Evolutionary conservation across 352 stramenopile species (phyloP), one percentile per base, ranked within the genome.

Genomic region (Albugo candida): DNA sequence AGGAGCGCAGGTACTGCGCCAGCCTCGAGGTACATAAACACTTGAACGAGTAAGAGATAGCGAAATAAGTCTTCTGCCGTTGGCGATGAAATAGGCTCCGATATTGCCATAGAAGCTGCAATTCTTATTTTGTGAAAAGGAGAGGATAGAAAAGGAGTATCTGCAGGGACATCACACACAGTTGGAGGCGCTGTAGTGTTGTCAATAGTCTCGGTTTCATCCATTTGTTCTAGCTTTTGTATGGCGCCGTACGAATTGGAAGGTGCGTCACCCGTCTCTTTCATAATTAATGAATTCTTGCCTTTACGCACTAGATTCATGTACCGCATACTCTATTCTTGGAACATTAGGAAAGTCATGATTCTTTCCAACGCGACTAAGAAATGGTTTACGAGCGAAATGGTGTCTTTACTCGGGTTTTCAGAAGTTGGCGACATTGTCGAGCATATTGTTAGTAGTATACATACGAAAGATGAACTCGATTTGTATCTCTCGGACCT

Each of bases 11-110:
- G 77, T 55, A 92, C 75, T 13, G 78, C 79, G 47, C 79, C 79
- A 5, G 79, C 79, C 52, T 92, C 79, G 35, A 89, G 59, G 53
- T 92, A 92, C 64, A 91, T 83, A 55, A 72, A 84, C 27, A 89
- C 69, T 52, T 92, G 78, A 35, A 68, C 72, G 44, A 89, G 63
- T 48, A 92, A 67, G 20, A 92, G 60, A 51, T 73, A 92, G 50
- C 86, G 83, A 63, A 92, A 92, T 5, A 92, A 63, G 49, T 86
- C 81, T 36, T 78, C 70, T 45, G 56, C 63, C 39, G 24, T 31
- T 31, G 24, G 24, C 24, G 24, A 31, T 31, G 24, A 31, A 31
- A 31, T 31, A 3, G 24, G 24, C 24, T 31, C 24, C 3, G 24
- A 31, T 8, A 31, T 31, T 31, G 24, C 24, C 3, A 31, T 31